Evolutionary conservation across 2,329 filamentous ascomycete genomes (phyloP), one percentile per base, ranked within the genome.

Genomic region (Dendrostoma leiphaemia): DNA sequence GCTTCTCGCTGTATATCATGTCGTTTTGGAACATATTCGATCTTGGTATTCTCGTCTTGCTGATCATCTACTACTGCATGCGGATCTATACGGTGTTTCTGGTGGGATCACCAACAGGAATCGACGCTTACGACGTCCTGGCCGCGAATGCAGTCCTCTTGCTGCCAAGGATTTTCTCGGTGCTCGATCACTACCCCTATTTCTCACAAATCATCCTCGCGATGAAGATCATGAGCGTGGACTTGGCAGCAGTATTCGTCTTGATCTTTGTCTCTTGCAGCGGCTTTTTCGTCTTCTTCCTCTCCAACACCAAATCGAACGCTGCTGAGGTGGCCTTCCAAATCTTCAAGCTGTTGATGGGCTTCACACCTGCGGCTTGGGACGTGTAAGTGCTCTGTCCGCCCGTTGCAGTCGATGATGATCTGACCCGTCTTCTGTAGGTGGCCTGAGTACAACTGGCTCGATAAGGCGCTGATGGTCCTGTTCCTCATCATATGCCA

Each of bases 21-120:
- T 96, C 91, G 68, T 94, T 97, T 69, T 97, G 93, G 93, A 97
- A 97, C 69, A 84, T 92, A 34, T 96, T 97, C 69, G 93, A 97
- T 66, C 76, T 97, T 34, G 92, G 92, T 8, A 97, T 97, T 50
- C 74, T 97, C 49, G 74, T 96, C 23, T 76, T 97, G 57, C 84
- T 97, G 62, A 85, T 95, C 63, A 82, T 90, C 52, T 97, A 97
- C 74, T 96, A 96, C 68, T 89, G 89, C 64, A 85, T 97, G 74
- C 85, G 93, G 53, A 80, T 94, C 13, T 96, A 95, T 64, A 91
- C 91, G 19, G 88, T 96, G 48, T 85, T 96, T 56, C 78, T 96
- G 62, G 84, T 90, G 2, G 89, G 92, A 61, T 81, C 86, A 45
- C 81, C 88, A 57, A 79, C 82, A 41, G 87, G 90, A 71, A 91